Base-by-base conservation (phyloP, 345 rosid genomes). In the Lepidium sativum region DNA sequence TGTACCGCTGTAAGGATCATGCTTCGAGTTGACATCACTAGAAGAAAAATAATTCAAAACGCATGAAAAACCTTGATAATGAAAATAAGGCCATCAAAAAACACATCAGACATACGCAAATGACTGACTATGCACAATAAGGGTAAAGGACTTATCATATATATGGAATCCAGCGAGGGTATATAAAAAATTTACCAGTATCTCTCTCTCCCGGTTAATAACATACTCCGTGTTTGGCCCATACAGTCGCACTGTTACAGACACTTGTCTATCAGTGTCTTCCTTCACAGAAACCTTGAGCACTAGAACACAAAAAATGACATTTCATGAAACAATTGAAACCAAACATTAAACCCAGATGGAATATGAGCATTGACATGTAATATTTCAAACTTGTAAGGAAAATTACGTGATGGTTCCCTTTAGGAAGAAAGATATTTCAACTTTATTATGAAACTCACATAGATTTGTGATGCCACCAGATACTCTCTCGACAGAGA, bases 221-320 rank as follows among this genome's bases (percentile, higher is more conserved):
- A 94, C 95, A 79, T 79, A 82, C 57, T 94, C 96, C 0, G 99
- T 94, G 78, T 86, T 88, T 29, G 99, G 96, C n/a, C 99, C 97
- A 53, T 82, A 90, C 10, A 94, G 75, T 74, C 99, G 78, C 38
- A 94, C 95, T 0, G 97, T 88, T 16, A 90, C 75, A 18, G 82
- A 57, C 40, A 73, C 80, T 49, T 78, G 59, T 31, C 77, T 76
- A 61, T 78, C 84, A 33, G 54, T 69, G n/a, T 78, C 84, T 71
- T 88, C 90, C 81, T 80, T 81, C 72, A 83, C 89, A 8, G 92
- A 75, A 48, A 88, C 96, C 86, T 90, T 94, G 45, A 90, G 70
- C 78, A 94, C 97, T 94, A 1, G 25, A 14, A 37, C 15, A 11
- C 8, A 45, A 25, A 15, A n/a, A 57, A 43, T 9, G 6, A 44